Base-by-base conservation (phyloP, 2,329 filamentous ascomycete species). In the Monosporascus sp. region DNA sequence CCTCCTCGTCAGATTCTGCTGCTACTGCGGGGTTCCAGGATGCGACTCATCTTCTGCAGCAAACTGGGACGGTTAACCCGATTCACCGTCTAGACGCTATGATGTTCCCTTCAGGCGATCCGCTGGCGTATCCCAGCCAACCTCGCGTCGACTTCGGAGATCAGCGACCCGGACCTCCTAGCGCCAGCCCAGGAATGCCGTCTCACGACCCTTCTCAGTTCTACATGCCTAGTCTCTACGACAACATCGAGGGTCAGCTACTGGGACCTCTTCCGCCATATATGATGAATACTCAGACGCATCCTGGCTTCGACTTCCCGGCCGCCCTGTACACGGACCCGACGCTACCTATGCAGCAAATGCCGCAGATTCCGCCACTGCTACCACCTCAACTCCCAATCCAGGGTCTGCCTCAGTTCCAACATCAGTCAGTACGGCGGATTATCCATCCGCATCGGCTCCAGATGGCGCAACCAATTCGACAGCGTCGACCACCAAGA, bases 101-200 rank as follows among this genome's bases (percentile, higher is more conserved):
- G 72, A 91, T 93, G 86, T 93, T 93, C 63, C 86, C 88, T 1
- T 87, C 87, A 0, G 80, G 82, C 37, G 88, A 93, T 62, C 88
- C 89, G 0, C 87, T 93, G 58, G 87, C 86, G 0, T 94, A 93
- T 63, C 88, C 88, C 0, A 90, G 87, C 63, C 87, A 90, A 59
- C 85, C 87, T 0, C 82, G 87, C 74, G 85, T 87, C 73, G 77
- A 82, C 60, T 74, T 81, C 41, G 76, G 76, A 65, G 66, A 51
- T 58, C 68, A 59, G 60, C 70, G 56, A 53, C 56, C 35, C 59
- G 67, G 56, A 63, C 20, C 65, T 24, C 61, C 63, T 40, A 63
- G 67, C 44, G 64, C 64, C 22, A 67, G 68, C 24, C 58, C 67
- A 3, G 62, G 65, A 31, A 56, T 69, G 14, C 63, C 67, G 38